Evolutionary conservation across 148 eudicot genomes (phyloP).

Genomic region (Rhododendron williamsianum): DNA sequence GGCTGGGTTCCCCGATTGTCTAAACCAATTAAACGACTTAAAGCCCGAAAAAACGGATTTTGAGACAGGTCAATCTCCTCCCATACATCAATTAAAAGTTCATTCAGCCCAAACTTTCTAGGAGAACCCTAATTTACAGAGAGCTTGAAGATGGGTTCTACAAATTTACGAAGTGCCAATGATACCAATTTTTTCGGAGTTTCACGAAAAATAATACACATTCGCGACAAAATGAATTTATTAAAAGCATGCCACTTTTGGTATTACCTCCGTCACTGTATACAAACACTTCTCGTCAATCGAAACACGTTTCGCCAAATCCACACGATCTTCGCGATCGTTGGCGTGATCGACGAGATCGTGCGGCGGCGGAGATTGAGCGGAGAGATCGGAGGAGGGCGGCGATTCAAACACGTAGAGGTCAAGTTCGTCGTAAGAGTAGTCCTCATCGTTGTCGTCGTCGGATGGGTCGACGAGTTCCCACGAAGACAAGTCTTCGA

Average conservation of each 20-base stretch:
- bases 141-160: no score
- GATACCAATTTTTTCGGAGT: no score
- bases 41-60: no score
- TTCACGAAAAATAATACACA: no score
- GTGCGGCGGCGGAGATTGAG: background rate
- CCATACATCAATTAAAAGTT: no score
- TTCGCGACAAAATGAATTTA: no score
- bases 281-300: constrained; percentile 5
- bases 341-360: background rate
- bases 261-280: background rate
- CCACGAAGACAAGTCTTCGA: constrained; percentile 42
- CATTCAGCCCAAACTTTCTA: no score
- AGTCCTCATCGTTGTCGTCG: constrained; percentile 8
- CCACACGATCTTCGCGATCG: background rate
- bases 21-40: no score
- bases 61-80: no score
- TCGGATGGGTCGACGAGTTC: constrained; percentile 36
- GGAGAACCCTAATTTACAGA: no score
- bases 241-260: background rate
- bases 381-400: constrained; percentile 13
- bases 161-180: no score
- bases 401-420: constrained; percentile 5
- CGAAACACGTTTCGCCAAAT: background rate
- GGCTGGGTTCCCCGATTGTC: no score
- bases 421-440: background rate